Conservation (phyloP, 1,139 yeast genomes). For the Meyerozyma guilliermondii region DNA sequence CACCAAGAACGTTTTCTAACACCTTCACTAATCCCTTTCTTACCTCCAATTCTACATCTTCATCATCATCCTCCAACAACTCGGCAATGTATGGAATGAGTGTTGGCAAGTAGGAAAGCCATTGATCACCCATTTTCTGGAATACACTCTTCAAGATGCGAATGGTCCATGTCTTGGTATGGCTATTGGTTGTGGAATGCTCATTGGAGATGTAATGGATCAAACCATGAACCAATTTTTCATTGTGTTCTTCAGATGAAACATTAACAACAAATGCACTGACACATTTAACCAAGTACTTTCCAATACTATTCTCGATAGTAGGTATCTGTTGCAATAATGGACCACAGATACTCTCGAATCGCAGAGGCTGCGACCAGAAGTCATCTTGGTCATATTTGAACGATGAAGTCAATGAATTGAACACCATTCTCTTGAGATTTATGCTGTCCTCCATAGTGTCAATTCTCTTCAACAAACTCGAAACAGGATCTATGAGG, state of each 20-base stretch:
- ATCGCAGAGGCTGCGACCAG: constrained; percentile 87
- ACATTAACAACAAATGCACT: constrained; percentile 70
- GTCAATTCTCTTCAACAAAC: constrained; percentile 46
- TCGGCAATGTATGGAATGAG: constrained; percentile 95
- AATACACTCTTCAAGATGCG: constrained; percentile 75
- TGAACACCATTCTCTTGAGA: constrained; percentile 65
- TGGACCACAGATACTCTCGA: constrained; percentile 60
- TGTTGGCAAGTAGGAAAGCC: constrained; percentile 89
- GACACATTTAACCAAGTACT: constrained; percentile 74
- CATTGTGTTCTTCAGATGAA: constrained; percentile 80
- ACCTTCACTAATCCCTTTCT: constrained; percentile 90
- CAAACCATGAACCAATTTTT: constrained; percentile 33
- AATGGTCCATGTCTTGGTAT: constrained; percentile 75
- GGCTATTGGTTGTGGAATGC: constrained; percentile 19
- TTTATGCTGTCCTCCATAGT: constrained; percentile 40
- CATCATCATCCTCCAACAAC: constrained; percentile 91
- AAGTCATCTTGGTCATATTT: constrained; percentile 89
- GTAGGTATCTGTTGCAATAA: constrained; percentile 61
- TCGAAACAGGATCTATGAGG: constrained; percentile 65
- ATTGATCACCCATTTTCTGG: constrained; percentile 90
- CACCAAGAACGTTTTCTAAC: constrained; percentile 89
- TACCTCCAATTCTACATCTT: constrained; percentile 85
- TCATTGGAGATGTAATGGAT: constrained; percentile 36
- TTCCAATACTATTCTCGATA: constrained; percentile 68
- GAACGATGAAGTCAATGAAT: constrained; percentile 72